Evolutionary conservation across 2,329 filamentous ascomycete genomes (phyloP).

Genomic region (Aspergillus sp.): DNA sequence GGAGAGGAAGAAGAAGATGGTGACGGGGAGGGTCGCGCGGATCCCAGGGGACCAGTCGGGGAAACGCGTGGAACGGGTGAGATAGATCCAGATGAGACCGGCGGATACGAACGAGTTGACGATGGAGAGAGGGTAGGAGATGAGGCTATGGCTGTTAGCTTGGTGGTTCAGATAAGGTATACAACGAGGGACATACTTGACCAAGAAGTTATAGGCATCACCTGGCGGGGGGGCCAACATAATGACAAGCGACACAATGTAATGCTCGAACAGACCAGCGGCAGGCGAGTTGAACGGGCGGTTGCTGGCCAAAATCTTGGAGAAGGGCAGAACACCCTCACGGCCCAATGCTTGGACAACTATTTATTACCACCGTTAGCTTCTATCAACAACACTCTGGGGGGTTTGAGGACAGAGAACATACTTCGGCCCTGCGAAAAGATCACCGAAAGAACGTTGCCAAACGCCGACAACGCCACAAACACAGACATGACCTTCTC

Average conservation of each 20-base stretch:
- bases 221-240: conserved; percentile 60
- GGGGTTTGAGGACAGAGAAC: conserved; percentile 4
- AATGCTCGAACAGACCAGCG: conserved; percentile 54
- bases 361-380: conserved; percentile 7
- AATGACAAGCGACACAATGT: conserved; percentile 56
- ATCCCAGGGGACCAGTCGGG: conserved; percentile 44
- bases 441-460: conserved; percentile 52
- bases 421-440: conserved; percentile 39
- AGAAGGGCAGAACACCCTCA: conserved; percentile 59
- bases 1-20: conserved; percentile 45
- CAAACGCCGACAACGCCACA: conserved; percentile 53
- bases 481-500: conserved; percentile 53
- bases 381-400: not conserved
- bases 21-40: conserved; percentile 43
- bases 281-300: conserved; percentile 59
- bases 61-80: conserved; percentile 26
- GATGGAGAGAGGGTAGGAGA: conserved; percentile 36
- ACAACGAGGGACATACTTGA: conserved; percentile 28
- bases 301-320: conserved; percentile 60
- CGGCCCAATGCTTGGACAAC: conserved; percentile 54
- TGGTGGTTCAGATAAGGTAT: not conserved
- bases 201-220: conserved; percentile 57
- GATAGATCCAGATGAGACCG: conserved; percentile 43
- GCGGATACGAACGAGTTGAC: conserved; percentile 45
- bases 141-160: conserved; percentile 19